Evolutionary conservation across 176 grass and related monocot genomes (phyloP), one percentile per base, ranked within the genome.

Genomic region (Carex littledalei): DNA sequence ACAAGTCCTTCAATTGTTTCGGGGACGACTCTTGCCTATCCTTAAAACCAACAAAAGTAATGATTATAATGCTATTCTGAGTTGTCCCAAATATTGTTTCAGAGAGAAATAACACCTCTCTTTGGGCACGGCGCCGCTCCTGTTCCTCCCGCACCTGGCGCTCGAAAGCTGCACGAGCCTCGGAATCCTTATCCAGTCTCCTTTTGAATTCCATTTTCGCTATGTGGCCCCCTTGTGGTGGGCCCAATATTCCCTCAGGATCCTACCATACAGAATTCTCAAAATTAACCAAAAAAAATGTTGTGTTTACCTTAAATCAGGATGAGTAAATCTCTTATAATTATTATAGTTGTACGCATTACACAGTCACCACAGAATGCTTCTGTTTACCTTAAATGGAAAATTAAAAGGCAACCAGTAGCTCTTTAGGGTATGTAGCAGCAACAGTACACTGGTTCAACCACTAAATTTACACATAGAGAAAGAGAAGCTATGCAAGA

Each of bases 131-230:
- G 55, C 92, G 94, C 6, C 85, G 88, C 91, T 90, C 89, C 57
- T 87, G 68, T 88, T 98, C 93, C 91, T 98, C 91, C 13, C 87
- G 88, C 21, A 93, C 86, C 88, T 95, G 82, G 18, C 87, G 93
- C 68, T 95, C 32, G 70, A 98, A 94, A 22, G 62, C 80, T 20
- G 90, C 89, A 71, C 93, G 88, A 16, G 88, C 83, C 5, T 87
- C 93, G 49, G 89, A 84, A 90, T 98, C 93, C 63, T 81, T 87
- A 70, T 94, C 91, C 37, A 98, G 89, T 67, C 80, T 86, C 61
- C 92, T 85, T 58, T 86, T 90, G 67, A 93, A 90, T 85, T 98
- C 95, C 67, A 98, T 90, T 22, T 85, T 82, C 7, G 88, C 58
- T 87, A 98, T 92, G 85, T 98, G 95, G 8, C 95, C 93, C 14